Conservation (phyloP, 75 land plant species). For the Cunninghamia lanceolata region DNA sequence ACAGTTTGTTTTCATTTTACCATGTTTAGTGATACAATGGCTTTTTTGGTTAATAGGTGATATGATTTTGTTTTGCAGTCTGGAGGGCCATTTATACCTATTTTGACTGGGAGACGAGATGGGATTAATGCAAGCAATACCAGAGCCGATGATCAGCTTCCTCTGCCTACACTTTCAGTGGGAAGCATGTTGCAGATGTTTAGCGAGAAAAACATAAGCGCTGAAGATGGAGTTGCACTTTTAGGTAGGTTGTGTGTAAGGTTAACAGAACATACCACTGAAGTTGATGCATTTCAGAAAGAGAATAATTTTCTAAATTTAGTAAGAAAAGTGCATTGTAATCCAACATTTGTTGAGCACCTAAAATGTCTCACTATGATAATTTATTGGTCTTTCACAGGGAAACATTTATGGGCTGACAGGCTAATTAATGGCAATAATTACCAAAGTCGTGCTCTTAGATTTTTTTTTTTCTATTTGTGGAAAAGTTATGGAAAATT, state of each 20-base stretch:
- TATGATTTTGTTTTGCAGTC: constrained; percentile 7
- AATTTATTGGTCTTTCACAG: no score
- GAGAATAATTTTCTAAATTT: background rate
- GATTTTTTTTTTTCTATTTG: no score
- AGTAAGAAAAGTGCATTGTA: background rate
- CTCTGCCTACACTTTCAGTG: constrained; percentile 14
- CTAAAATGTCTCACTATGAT: background rate
- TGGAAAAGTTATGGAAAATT: no score
- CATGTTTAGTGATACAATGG: background rate
- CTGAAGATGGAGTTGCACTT: constrained; percentile 26
- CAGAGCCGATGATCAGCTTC: constrained; percentile 18
- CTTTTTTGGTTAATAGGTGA: background rate
- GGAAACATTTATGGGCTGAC: background rate
- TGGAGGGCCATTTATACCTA: constrained; percentile 22
- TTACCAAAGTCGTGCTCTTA: no score
- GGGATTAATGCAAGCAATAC: constrained; percentile 11
- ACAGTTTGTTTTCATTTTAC: background rate
- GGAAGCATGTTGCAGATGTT: constrained; percentile 12
- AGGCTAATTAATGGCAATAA: background rate
- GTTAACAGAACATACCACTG: background rate
- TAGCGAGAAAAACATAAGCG: constrained; percentile 14
- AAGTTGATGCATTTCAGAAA: background rate
- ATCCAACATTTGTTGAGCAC: background rate
- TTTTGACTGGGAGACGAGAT: constrained; percentile 23
- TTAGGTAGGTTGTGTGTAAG: constrained; percentile 13